These are phyloP conservation scores for Sicyos edulis DNA, from an alignment of 306 rosid genomes.

Conservation along the genomic window DNA sequence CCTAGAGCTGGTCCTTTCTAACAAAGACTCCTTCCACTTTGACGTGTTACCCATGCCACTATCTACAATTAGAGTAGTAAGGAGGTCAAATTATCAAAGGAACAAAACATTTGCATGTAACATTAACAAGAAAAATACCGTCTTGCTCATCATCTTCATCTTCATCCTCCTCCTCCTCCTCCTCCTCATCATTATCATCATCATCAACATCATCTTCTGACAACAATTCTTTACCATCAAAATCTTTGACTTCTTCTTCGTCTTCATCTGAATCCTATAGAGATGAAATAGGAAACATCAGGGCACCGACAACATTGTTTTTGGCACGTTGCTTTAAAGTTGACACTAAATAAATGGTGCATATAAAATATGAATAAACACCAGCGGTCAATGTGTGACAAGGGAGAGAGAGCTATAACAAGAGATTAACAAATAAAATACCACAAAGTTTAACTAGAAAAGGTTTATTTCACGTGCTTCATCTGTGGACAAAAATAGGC, in stretches of 20 bases:
- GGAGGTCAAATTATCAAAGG: constrained; percentile 12
- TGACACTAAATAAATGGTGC: background rate
- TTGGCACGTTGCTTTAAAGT: background rate
- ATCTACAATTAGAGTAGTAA: constrained; percentile 21
- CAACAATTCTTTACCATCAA: constrained; percentile 26
- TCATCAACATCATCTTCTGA: constrained; percentile 29
- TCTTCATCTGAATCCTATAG: constrained; percentile 62
- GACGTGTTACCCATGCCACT: constrained; percentile 63
- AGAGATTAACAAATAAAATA: background rate
- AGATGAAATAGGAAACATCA: constrained; percentile 21
- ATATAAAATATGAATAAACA: background rate
- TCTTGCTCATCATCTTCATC: constrained; percentile 27
- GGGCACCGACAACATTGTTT: background rate
- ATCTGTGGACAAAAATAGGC: background rate
- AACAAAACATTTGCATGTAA: background rate
- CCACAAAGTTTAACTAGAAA: background rate
- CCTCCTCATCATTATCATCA: constrained; percentile 15
- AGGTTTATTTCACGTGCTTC: background rate
- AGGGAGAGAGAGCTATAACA: background rate
- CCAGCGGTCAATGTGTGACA: background rate
- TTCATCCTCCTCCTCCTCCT: constrained; percentile 18
- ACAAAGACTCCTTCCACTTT: constrained; percentile 77
- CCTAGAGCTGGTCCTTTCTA: constrained; percentile 45
- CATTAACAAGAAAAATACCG: constrained; percentile 34
- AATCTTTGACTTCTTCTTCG: constrained; percentile 26